Conservation (phyloP, 2,329 filamentous ascomycete genomes). For the Mycocentrospora acerina region DNA sequence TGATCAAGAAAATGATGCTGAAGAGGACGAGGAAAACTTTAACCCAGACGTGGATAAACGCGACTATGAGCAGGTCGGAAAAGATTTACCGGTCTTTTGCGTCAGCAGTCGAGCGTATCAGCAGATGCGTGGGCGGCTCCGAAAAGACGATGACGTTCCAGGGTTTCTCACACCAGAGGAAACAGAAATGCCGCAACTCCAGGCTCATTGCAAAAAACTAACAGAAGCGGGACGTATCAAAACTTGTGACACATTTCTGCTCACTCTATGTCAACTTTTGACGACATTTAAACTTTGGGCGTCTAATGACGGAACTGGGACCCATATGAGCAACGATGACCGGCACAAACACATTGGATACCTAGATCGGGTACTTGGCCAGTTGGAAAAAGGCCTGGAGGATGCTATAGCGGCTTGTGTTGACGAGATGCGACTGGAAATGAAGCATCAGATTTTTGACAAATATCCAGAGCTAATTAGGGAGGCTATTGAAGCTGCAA, state of each 20-base stretch:
- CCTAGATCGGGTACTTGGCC: conserved; percentile 42
- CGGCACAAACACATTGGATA: conserved; percentile 44
- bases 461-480: conserved; percentile 45
- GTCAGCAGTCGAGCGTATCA: conserved; percentile 65
- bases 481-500: conserved; percentile 42
- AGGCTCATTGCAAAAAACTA: conserved; percentile 59
- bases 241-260: conserved; percentile 54
- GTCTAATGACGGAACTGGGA: conserved; percentile 45
- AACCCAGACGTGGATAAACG: conserved; percentile 56
- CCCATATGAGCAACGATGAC: conserved; percentile 45
- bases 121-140: conserved; percentile 58
- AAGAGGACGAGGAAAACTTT: conserved; percentile 58
- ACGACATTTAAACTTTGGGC: conserved; percentile 57
- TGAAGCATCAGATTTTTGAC: conserved; percentile 51
- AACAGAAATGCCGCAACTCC: conserved; percentile 59
- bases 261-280: conserved; percentile 52
- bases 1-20: conserved; percentile 56
- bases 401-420: conserved; percentile 43
- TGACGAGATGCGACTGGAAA: conserved; percentile 42
- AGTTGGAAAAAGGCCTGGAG: conserved; percentile 47
- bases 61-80: conserved; percentile 61
- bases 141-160: conserved; percentile 53
- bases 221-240: conserved; percentile 53
- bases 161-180: conserved; percentile 57
- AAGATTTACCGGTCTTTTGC: conserved; percentile 63